Evolutionary conservation across 1,284 basidiomycete species (phyloP), one percentile per base, ranked within the genome.

Genomic region (Sporisorium scitamineum): DNA sequence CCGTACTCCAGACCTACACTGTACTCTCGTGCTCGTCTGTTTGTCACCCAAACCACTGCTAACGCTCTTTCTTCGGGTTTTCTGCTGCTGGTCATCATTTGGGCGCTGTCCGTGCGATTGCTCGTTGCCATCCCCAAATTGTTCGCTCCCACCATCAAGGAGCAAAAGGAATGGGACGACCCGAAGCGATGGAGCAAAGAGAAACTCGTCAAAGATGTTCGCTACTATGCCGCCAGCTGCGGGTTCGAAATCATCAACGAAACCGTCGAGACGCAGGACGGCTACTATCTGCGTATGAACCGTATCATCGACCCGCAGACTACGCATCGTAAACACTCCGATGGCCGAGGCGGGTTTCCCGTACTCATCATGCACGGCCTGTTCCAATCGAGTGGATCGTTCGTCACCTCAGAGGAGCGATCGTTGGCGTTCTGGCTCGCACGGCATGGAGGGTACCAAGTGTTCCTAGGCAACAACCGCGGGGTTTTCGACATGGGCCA

Each of bases 401-500:
- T 90, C 79, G 88, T 90, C 68, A 90, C 90, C 0, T 89, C 88
- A 16, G 90, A 90, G 77, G 90, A 90, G 62, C 86, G 90, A 8
- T 88, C 87, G 31, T 83, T 90, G 14, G 89, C 90, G 1, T 90
- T 90, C 81, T 90, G 90, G 90, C 85, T 90, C 7, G 88, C 89
- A 7, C 87, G 88, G 61, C 87, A 89, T 50, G 84, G 87, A 3
- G 87, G 86, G 22, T 90, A 90, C 79, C 88, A 90, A 73, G 89
- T 90, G n/a, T 90, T 89, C 76, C 85, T 90, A 10, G 89, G 90
- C 34, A 90, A 90, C 81, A 89, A 88, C 14, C 86, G 90, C 26
- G 89, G 88, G 26, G 88, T 90, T 2, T 90, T 90, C 75, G 88
- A 89, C 68, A 90, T 90, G 89, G 90, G 90, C 9, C 90, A 90